phyloP scores from a whole-genome alignment of 768 basidiomycete genomes.

The Boletus insuetus region DNA sequence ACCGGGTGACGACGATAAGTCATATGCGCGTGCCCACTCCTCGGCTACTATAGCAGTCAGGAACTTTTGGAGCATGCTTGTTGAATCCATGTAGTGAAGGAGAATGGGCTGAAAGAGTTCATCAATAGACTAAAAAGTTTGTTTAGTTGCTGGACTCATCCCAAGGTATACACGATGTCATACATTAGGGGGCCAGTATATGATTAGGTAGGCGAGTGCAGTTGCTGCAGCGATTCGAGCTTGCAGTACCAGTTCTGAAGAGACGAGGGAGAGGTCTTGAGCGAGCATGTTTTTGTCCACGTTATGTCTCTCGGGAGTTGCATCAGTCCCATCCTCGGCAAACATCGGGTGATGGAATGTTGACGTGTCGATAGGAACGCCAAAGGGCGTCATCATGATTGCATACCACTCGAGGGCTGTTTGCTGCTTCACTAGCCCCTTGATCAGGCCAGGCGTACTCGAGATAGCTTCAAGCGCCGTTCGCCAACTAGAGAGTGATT shows the following conservation, averaged over 20 bases:
- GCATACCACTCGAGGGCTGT: slow-evolving; percentile 81
- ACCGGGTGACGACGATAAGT: slow-evolving; percentile 29
- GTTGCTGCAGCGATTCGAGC: slow-evolving; percentile 77
- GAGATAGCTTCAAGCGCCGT: slow-evolving; percentile 60
- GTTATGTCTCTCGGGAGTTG: slow-evolving; percentile 69
- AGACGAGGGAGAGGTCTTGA: slow-evolving; percentile 84
- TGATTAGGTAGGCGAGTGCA: slow-evolving; percentile 69
- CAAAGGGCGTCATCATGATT: slow-evolving; percentile 86
- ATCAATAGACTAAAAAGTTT: slow-evolving; percentile 43
- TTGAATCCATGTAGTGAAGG: slow-evolving; percentile 76
- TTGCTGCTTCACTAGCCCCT: slow-evolving; percentile 53
- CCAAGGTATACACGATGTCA: neutral
- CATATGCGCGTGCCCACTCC: slow-evolving; percentile 80
- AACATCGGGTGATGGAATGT: slow-evolving; percentile 65
- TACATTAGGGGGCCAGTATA: slow-evolving; percentile 66
- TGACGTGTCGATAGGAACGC: slow-evolving; percentile 66
- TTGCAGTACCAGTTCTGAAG: slow-evolving; percentile 70
- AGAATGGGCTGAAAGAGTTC: slow-evolving; percentile 75
- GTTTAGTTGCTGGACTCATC: neutral
- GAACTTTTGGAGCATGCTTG: slow-evolving; percentile 90
- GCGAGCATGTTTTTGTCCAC: slow-evolving; percentile 95
- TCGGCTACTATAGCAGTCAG: slow-evolving; percentile 82
- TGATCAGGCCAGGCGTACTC: slow-evolving; percentile 45
- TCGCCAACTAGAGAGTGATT: slow-evolving; percentile 72
- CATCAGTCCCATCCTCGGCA: slow-evolving; percentile 43